Evolutionary conservation across 441 rosid species (phyloP).

Genomic region (Corymbia citriodora): DNA sequence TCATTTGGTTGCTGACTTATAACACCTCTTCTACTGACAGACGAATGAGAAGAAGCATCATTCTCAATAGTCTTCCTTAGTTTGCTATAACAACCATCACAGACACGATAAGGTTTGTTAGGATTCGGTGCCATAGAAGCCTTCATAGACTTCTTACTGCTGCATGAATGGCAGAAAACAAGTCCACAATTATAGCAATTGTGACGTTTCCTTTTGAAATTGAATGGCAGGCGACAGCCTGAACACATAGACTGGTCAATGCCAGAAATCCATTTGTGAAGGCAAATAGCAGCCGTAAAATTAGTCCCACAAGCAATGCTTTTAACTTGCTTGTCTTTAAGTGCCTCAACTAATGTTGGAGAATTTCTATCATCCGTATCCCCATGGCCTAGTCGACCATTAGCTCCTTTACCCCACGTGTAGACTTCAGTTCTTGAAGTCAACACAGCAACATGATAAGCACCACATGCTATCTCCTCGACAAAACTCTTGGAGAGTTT

Average conservation of each 20-base stretch:
- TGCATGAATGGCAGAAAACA: slow-evolving; percentile 89
- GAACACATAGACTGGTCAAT: slow-evolving; percentile 98
- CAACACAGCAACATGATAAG: slow-evolving; percentile 90
- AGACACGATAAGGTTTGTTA: slow-evolving; percentile 80
- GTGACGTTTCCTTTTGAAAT: slow-evolving; percentile 90
- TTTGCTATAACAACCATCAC: slow-evolving; percentile 80
- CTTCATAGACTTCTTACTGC: slow-evolving; percentile 76
- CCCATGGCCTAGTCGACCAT: slow-evolving; percentile 95
- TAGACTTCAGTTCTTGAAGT: slow-evolving; percentile 94
- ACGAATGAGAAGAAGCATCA: slow-evolving; percentile 60
- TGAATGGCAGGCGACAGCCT: slow-evolving; percentile 89
- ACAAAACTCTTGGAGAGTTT: slow-evolving; percentile 78
- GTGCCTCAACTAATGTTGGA: slow-evolving; percentile 81
- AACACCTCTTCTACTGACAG: slow-evolving; percentile 71
- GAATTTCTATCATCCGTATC: slow-evolving; percentile 82
- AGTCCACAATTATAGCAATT: slow-evolving; percentile 96
- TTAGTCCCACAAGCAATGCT: slow-evolving; percentile 83
- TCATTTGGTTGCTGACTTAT: slow-evolving; percentile 48
- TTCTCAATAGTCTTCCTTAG: slow-evolving; percentile 67
- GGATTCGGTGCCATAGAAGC: slow-evolving; percentile 99
- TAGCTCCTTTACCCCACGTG: slow-evolving; percentile 98
- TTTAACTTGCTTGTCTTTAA: slow-evolving; percentile 96
- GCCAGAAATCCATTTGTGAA: slow-evolving; percentile 91
- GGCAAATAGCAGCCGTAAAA: slow-evolving; percentile 91
- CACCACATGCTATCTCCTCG: slow-evolving; percentile 93